phyloP scores from a whole-genome alignment of 2,329 filamentous ascomycete genomes.

The Zymoseptoria brevis region DNA sequence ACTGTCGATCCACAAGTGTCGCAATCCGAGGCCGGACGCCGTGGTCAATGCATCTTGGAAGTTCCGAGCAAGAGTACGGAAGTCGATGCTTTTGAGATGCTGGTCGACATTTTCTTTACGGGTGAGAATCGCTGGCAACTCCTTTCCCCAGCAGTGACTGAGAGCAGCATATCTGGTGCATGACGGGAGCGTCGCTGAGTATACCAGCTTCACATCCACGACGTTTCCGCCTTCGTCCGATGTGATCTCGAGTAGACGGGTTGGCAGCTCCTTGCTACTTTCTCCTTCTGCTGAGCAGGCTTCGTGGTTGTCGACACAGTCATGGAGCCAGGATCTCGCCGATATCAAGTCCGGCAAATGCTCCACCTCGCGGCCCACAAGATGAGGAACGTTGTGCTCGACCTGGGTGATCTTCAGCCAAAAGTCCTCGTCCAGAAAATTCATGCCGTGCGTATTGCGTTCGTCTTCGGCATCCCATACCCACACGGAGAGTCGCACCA shows the following conservation, averaged over 20 bases:
- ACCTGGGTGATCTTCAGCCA: too few species aligned
- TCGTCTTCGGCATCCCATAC: not conserved
- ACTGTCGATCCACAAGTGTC: slow-evolving; percentile 7
- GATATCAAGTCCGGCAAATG: not conserved
- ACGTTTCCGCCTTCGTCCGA: not conserved
- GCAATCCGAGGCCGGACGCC: not conserved
- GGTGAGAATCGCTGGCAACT: slow-evolving; percentile 2
- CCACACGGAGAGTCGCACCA: not conserved
- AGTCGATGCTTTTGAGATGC: slow-evolving; percentile 1
- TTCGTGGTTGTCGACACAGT: not conserved
- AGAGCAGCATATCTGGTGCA: slow-evolving; percentile 5
- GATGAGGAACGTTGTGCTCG: too few species aligned
- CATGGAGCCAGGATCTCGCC: not conserved
- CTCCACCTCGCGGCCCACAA: not conserved
- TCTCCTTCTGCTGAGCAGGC: not conserved
- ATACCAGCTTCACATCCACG: not conserved
- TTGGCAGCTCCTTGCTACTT: not conserved
- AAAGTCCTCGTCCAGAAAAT: too few species aligned
- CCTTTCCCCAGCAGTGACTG: slow-evolving; percentile 9
- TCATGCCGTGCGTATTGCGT: too few species aligned
- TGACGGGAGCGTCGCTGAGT: not conserved
- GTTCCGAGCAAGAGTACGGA: not conserved
- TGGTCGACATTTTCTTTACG: not conserved
- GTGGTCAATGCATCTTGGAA: slow-evolving; percentile 3
- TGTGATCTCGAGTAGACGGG: not conserved